Base-by-base conservation (phyloP, 2,329 filamentous ascomycete genomes). In the Beauveria sp. region DNA sequence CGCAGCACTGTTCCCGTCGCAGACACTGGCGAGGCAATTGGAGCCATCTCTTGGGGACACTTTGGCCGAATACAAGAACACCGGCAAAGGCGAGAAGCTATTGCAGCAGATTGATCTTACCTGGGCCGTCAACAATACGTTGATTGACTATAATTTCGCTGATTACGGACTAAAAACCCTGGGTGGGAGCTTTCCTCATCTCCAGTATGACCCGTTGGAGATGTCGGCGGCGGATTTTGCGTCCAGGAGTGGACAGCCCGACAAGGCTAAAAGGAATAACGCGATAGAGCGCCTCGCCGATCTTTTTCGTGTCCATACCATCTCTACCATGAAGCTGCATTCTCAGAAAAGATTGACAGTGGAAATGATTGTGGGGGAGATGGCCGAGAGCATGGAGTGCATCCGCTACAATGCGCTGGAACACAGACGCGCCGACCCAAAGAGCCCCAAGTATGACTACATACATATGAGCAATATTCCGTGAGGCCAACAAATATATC, bases 401-500 rank as follows among this genome's bases (percentile, higher is more conserved):
- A 63, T 70, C 48, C 67, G 67, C 12, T 69, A 70, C 53, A 63
- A 64, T 43, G 51, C 50, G 16, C 61, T 72, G 14, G 64, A 69
- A 22, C 63, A 66, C 18, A 61, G 65, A 6, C n/a, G 47, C 43
- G 24, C 54, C 5, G 44, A 14, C 14, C 5, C 20, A 12, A 22
- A 20, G 5, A 46, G 16, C 44, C 43, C 47, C 9, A 55, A 28
- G 43, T 72, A 69, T 55, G 69, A 71, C 51, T 55, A 66, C 8
- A 67, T 72, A 9, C 67, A 71, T 43, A 64, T 70, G 67, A 72
- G 68, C 65, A 71, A 72, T 41, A 65, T 71, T 20, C 69, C 70
- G 66, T 70, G 64, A 60, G 66, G 34, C 34, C 34, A 37, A 14
- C 34, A 37, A 1, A 14, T 37, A 37, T 37, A 7, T 26, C 5